Conservation (phyloP, 108 stramenopile species). For the Pseudonitzschia pungens region DNA sequence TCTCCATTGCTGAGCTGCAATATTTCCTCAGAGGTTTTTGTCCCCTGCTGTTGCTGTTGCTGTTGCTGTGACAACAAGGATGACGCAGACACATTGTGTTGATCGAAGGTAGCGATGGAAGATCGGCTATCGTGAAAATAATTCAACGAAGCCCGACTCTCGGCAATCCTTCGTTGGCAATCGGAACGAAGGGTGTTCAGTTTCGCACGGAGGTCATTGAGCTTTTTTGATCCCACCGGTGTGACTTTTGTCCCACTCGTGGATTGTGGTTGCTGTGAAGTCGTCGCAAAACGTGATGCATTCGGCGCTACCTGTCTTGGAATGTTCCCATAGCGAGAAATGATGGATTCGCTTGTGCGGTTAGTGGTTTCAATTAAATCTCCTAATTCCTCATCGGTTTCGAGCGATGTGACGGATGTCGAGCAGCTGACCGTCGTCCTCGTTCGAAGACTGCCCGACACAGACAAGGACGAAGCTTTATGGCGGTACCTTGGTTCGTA, state of each 20-base stretch:
- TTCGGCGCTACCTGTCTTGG: too few relatives aligned
- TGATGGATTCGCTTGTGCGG: background rate
- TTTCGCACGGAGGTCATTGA: background rate
- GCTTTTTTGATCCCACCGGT: background rate
- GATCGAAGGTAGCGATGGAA: background rate
- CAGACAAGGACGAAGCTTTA: background rate
- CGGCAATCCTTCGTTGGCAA: background rate
- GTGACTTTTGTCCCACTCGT: background rate
- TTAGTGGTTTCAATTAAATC: background rate
- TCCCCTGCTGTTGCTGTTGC: too few relatives aligned
- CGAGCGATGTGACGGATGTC: background rate
- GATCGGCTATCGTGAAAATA: background rate
- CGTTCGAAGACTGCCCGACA: background rate
- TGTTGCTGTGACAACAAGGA: background rate
- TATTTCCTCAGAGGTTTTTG: too few relatives aligned
- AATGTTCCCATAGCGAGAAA: background rate
- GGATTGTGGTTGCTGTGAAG: background rate
- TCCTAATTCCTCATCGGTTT: background rate
- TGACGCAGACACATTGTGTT: background rate
- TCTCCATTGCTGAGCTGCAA: too few relatives aligned
- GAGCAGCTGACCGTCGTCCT: background rate
- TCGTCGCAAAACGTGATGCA: too few relatives aligned
- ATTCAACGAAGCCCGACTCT: background rate
- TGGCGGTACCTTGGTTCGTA: background rate
- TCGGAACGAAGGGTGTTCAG: background rate